These are phyloP conservation scores for Phylloporus scabripes DNA, from an alignment of 768 basidiomycete genomes.

Conservation along the genomic window DNA sequence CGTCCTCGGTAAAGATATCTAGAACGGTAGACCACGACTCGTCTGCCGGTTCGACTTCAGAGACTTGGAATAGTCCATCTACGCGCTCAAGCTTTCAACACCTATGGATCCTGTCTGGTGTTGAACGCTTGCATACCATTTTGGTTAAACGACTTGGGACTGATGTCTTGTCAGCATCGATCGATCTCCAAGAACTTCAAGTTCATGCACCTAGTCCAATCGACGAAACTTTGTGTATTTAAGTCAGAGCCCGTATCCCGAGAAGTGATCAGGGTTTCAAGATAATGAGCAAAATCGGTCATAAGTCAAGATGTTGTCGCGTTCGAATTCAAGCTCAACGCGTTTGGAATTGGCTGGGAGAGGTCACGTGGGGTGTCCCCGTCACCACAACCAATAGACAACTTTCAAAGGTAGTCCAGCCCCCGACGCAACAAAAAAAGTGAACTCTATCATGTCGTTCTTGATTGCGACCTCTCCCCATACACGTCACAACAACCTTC, in stretches of 20 bases:
- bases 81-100: conserved; percentile 4
- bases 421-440: background rate
- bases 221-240: conserved; percentile 13
- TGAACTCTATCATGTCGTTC: background rate
- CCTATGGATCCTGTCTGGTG: background rate
- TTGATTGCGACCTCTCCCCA: background rate
- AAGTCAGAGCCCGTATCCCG: conserved; percentile 7
- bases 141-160: conserved; percentile 9
- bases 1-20: conserved; percentile 21
- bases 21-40: conserved; percentile 32
- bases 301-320: conserved; percentile 4
- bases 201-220: conserved; percentile 23
- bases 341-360: too few species aligned
- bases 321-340: background rate
- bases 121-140: conserved; percentile 13
- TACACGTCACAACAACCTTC: background rate
- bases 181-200: background rate
- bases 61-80: conserved; percentile 12
- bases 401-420: too few species aligned
- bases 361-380: background rate
- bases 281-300: conserved; percentile 21
- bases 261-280: conserved; percentile 18
- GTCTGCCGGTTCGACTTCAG: conserved; percentile 9
- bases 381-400: too few species aligned
- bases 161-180: conserved; percentile 15